A percentile compares a stretch with the other conserved stretches of the same genome.
phyloP scores from a whole-genome alignment of 176 grass and related monocot species.

The Avena insularis region DNA sequence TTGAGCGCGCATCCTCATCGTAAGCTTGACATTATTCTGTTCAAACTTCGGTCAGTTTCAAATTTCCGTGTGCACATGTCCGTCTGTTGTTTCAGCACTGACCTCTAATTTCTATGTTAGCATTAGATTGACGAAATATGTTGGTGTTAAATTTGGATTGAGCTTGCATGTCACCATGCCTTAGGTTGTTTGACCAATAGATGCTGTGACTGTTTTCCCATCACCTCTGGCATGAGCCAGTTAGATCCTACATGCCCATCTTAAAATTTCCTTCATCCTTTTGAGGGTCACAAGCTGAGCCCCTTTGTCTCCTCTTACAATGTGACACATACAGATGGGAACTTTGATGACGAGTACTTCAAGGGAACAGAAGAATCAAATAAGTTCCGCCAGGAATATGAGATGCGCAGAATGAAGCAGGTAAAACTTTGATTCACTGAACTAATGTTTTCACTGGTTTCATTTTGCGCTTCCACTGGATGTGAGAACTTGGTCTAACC shows the following conservation, averaged over 20 bases:
- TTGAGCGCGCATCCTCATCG: background rate
- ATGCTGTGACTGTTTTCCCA: background rate
- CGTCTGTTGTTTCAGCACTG: background rate
- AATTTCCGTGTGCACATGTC: background rate
- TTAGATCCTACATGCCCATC: background rate
- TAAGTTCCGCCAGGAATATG: conserved; percentile 81
- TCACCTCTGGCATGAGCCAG: background rate
- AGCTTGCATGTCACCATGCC: background rate
- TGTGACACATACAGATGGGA: conserved; percentile 67
- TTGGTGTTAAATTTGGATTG: background rate
- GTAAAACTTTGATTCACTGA: conserved; percentile 32
- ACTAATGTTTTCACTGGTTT: background rate
- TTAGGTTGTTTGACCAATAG: conserved; percentile 20
- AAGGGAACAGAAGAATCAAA: conserved; percentile 85
- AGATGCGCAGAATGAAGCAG: conserved; percentile 95
- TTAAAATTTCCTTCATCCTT: background rate
- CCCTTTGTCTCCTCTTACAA: background rate
- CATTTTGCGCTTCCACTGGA: background rate
- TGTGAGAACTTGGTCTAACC: background rate
- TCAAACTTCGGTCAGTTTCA: background rate
- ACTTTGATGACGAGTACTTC: conserved; percentile 85
- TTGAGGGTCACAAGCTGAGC: background rate
- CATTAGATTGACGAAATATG: background rate
- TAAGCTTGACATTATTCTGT: background rate
- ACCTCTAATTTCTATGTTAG: conserved; percentile 8